Evolutionary conservation across 371 early-diverging fungal genomes (phyloP), one percentile per base, ranked within the genome.

Genomic region (Saksenaea oblongispora): DNA sequence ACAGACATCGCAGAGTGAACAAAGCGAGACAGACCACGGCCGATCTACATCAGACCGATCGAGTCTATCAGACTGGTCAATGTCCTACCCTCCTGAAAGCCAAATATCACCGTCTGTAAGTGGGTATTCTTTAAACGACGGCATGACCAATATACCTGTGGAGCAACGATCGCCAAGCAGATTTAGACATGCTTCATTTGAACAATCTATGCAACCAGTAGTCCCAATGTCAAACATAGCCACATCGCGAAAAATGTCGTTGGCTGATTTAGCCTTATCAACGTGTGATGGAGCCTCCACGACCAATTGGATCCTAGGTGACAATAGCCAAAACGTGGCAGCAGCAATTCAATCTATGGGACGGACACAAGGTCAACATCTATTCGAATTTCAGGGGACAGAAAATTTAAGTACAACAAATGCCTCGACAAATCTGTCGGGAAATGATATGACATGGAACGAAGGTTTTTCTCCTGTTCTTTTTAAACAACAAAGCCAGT

Each of bases 231-330:
- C 51, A 7, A 47, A 47, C 22, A 22, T 47, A 22, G 51, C 51
- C 5, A 47, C 59, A 0, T 27, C 56, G 10, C 66, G 66, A 13
- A 62, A 62, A n/a, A 63, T 70, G 66, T 63, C 66, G 1, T 37
- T 70, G 15, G 70, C 70, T 4, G 70, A 70, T 22, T 39, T 70
- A 17, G 55, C 70, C 14, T 13, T 59, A 14, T 66, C 70, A 11
- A 70, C 65, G 0, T 66, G 70, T 34, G 70, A 70, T 37, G 70
- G 70, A 11, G 63, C 59, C 2, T 70, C 70, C 0, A 53, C 63
- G 0, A 70, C 66, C 2, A 42, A 65, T 42, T 70, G 70, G 70
- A 56, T 56, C 5, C 11, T 66, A 34, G 70, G 70, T 5, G 70
- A 66, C 42, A 70, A 70, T 44, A 47, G 59, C 14, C 57, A 59